phyloP scores from a whole-genome alignment of 2,329 filamentous ascomycete genomes.

The Lachnellula subtilissima region DNA sequence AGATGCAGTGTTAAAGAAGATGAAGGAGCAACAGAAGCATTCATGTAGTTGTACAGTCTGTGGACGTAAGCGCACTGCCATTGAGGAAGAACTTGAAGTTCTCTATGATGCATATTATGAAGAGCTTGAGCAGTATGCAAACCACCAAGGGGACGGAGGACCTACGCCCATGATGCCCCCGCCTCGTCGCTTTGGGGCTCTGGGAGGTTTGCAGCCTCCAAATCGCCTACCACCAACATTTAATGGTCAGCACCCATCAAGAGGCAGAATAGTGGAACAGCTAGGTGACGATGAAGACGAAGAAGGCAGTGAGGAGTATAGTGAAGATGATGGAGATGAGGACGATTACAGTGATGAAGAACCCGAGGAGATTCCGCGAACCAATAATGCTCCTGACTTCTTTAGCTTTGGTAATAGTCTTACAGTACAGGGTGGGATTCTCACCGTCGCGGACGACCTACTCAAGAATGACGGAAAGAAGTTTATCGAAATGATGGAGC shows the following conservation, averaged over 20 bases:
- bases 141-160: slow-evolving; percentile 69
- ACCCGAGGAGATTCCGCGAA: slow-evolving; percentile 58
- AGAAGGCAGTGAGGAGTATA: slow-evolving; percentile 41
- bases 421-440: slow-evolving; percentile 93
- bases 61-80: slow-evolving; percentile 90
- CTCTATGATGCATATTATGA: slow-evolving; percentile 98
- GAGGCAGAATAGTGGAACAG: slow-evolving; percentile 68
- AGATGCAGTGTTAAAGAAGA: slow-evolving; percentile 94
- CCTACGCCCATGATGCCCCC: slow-evolving; percentile 65
- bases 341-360: slow-evolving; percentile 67
- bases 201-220: slow-evolving; percentile 50
- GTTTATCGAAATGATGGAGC: slow-evolving; percentile 99
- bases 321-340: slow-evolving; percentile 50
- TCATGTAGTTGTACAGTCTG: slow-evolving; percentile 98
- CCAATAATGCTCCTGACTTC: slow-evolving; percentile 69
- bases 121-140: slow-evolving; percentile 95
- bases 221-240: slow-evolving; percentile 55
- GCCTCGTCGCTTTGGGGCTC: slow-evolving; percentile 57
- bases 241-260: slow-evolving; percentile 64
- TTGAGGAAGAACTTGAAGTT: slow-evolving; percentile 95
- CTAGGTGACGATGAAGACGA: slow-evolving; percentile 46
- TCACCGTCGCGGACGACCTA: slow-evolving; percentile 96
- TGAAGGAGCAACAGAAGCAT: slow-evolving; percentile 99
- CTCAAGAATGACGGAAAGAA: slow-evolving; percentile 99
- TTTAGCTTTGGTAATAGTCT: slow-evolving; percentile 97